Evolutionary conservation across 2,329 filamentous ascomycete species (phyloP).

Genomic region (Sphaerulina musiva): DNA sequence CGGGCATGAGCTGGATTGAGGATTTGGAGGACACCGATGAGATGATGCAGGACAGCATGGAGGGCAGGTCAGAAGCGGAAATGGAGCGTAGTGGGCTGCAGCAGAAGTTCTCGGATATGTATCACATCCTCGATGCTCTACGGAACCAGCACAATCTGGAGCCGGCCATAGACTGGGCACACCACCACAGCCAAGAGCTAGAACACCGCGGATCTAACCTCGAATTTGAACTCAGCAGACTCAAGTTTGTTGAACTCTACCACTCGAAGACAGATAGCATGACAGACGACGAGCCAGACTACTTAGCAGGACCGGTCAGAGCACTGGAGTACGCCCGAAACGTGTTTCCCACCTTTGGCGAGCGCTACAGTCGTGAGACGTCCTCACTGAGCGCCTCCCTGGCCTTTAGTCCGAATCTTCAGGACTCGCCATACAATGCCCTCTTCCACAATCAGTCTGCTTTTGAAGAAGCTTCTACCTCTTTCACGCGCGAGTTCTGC

Average conservation of each 20-base stretch:
- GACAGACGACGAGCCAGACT: conserved; percentile 42
- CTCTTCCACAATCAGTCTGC: conserved; percentile 69
- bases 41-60: conserved; percentile 16
- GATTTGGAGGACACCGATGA: conserved; percentile 21
- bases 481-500: conserved; percentile 79
- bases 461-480: conserved; percentile 77
- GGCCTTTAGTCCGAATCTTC: conserved; percentile 68
- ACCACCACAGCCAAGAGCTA: conserved; percentile 60
- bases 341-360: conserved; percentile 68
- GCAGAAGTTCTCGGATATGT: conserved; percentile 80
- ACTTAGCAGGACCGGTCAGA: conserved; percentile 51
- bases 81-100: conserved; percentile 51
- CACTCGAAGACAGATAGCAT: conserved; percentile 36
- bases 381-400: conserved; percentile 75
- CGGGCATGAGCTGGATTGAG: conserved; percentile 21
- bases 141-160: conserved; percentile 63
- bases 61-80: conserved; percentile 15
- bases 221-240: conserved; percentile 85
- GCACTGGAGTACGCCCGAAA: conserved; percentile 70
- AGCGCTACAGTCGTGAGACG: conserved; percentile 70
- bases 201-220: conserved; percentile 83
- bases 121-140: conserved; percentile 74
- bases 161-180: conserved; percentile 84
- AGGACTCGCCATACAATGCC: conserved; percentile 67
- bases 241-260: conserved; percentile 88